Percentiles rank a stretch among this genome's conserved stretches.
phyloP scores from a whole-genome alignment of 2,329 filamentous ascomycete species.

The Fusarium neocosmosporiellum region DNA sequence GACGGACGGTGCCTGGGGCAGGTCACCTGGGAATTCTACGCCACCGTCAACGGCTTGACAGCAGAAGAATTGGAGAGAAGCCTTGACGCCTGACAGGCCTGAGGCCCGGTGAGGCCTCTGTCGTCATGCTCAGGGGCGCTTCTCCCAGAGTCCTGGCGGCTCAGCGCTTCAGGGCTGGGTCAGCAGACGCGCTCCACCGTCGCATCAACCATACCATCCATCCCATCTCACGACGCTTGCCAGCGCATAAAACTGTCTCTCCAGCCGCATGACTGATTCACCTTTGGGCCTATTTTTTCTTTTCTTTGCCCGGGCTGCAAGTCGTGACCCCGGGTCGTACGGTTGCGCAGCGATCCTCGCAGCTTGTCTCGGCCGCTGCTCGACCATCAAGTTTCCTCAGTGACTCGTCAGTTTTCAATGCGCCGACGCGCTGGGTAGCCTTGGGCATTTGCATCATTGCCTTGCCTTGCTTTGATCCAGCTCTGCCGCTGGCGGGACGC shows the following conservation, averaged over 20 bases:
- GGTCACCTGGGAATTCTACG: constrained; percentile 31
- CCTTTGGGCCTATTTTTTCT: constrained; percentile 24
- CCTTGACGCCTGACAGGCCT: constrained; percentile 19
- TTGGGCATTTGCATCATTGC: constrained; percentile 21
- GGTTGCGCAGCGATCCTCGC: constrained; percentile 20
- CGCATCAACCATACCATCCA: constrained; percentile 31
- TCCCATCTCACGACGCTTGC: constrained; percentile 33
- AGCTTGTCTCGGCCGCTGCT: constrained; percentile 28
- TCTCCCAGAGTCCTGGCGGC: constrained; percentile 35
- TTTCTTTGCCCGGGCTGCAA: constrained; percentile 27
- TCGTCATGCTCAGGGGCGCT: constrained; percentile 39
- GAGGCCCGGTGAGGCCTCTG: constrained; percentile 33
- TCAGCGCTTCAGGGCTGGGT: constrained; percentile 38
- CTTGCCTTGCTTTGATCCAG: constrained; percentile 7
- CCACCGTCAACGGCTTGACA: constrained; percentile 17
- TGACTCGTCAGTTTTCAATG: constrained; percentile 36
- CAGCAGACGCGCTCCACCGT: constrained; percentile 38
- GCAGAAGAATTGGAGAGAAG: constrained; percentile 8
- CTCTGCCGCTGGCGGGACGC: constrained; percentile 7
- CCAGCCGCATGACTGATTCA: constrained; percentile 40
- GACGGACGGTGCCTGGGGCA: constrained; percentile 36
- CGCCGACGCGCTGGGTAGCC: constrained; percentile 10
- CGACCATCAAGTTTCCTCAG: constrained; percentile 29
- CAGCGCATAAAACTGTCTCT: constrained; percentile 43
- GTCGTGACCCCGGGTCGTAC: constrained; percentile 9